Base-by-base conservation (phyloP, 805 yeast genomes). In the Starmerella vitae region DNA sequence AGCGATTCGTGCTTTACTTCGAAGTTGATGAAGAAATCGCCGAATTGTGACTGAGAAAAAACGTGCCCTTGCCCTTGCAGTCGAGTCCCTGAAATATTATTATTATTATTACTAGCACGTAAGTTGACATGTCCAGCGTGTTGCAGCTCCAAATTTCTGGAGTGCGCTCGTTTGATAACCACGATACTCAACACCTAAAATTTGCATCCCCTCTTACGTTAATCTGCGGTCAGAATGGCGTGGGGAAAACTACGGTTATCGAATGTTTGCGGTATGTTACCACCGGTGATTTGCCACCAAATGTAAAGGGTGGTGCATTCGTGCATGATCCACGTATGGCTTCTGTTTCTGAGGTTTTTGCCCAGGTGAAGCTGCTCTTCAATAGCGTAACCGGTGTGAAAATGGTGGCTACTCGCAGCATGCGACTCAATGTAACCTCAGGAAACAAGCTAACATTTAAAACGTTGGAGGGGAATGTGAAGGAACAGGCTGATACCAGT, bases 221-320 rank as follows among this genome's bases (percentile, higher is more conserved):
- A 34, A 88, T 91, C 38, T 94, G 93, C 21, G 99, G 99, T 0
- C 80, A 80, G 37, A 91, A 91, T 60, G 97, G 98, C 24, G 79
- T 94, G 21, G 98, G 98, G 9, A 88, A 91, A 57, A 91, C 97
- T 55, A 86, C 97, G 1, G 77, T 91, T 41, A 93, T 91, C 45
- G 99, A 91, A 59, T 85, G 96, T 56, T 65, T 91, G 44, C 73
- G 85, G 55, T 91, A 85, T 59, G 88, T 93, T 17, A 84, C 98
- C 9, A 88, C 98, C 0, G 97, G 97, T 8, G 91, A 80, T 53
- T 63, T 86, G 42, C 99, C 99, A 1, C 98, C 98, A 0, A 86
- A 88, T 53, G 76, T 86, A 32, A 85, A 82, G 56, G 94, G 94
- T 37, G 97, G 97, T 7, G 97, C 96, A 1, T 91, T 91, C 57